Conservation (phyloP, 148 eudicot genomes). For the Dysphania ambrosioides region DNA sequence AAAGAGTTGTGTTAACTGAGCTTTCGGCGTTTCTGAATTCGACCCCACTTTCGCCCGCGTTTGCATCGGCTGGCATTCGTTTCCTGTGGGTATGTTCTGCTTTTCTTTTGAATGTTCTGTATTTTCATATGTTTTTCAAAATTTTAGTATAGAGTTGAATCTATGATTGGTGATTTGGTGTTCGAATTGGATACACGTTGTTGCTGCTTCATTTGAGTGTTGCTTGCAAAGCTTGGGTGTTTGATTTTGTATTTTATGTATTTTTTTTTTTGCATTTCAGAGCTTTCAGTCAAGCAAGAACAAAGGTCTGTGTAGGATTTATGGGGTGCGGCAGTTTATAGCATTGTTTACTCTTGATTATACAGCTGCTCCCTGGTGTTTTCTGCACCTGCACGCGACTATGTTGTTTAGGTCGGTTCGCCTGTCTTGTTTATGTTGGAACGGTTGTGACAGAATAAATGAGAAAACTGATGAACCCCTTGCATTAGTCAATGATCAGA, state of each 20-base stretch:
- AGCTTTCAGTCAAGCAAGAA: slow-evolving; percentile 20
- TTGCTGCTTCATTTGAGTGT: not conserved
- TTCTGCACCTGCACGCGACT: slow-evolving; percentile 46
- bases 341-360: slow-evolving; percentile 53
- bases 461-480: slow-evolving; percentile 20
- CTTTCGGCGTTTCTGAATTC: slow-evolving; percentile 40
- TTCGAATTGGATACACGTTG: no score
- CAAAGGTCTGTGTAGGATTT: slow-evolving; percentile 51
- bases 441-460: slow-evolving; percentile 10
- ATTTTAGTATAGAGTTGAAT: not conserved
- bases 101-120: slow-evolving; percentile 1
- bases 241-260: not conserved
- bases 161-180: not conserved
- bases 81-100: slow-evolving; percentile 42
- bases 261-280: slow-evolving; percentile 32
- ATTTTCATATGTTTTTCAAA: not conserved
- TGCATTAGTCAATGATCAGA: slow-evolving; percentile 16
- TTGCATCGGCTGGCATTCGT: slow-evolving; percentile 46
- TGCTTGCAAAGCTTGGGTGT: not conserved
- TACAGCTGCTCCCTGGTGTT: slow-evolving; percentile 54
- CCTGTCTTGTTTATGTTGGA: slow-evolving; percentile 23
- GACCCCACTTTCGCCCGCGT: slow-evolving; percentile 35
- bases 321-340: slow-evolving; percentile 38
- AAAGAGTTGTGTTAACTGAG: slow-evolving; percentile 26
- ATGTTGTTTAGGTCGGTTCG: slow-evolving; percentile 41